A percentile compares a stretch with the other conserved stretches of the same genome.
These are phyloP conservation scores for Paraphoma sp. DNA, from an alignment of 2,329 filamentous ascomycete species.

Conservation along the genomic window DNA sequence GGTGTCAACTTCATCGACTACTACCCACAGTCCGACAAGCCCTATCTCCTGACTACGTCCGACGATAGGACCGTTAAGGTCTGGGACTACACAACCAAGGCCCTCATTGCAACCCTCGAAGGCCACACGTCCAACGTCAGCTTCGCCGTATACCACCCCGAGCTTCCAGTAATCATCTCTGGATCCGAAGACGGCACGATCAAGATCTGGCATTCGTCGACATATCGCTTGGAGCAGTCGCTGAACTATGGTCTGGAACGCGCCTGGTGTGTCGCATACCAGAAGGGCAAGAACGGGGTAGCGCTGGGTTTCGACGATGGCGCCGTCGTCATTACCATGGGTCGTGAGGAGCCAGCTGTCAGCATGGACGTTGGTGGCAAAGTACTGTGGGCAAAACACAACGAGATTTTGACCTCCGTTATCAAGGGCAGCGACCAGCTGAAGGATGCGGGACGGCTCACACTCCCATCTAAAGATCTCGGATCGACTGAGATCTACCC, in stretches of 20 bases:
- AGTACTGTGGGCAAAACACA: conserved; percentile 94
- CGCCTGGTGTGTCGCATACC: conserved; percentile 97
- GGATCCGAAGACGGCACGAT: conserved; percentile 97
- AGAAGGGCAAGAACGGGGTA: conserved; percentile 91
- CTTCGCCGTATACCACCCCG: conserved; percentile 96
- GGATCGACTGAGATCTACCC: conserved; percentile 97
- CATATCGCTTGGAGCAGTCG: conserved; percentile 93
- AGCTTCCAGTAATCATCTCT: conserved; percentile 95
- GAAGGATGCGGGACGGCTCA: conserved; percentile 89
- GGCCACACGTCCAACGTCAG: conserved; percentile 98
- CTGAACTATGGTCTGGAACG: conserved; percentile 94
- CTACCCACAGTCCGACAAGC: conserved; percentile 72
- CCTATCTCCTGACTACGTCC: conserved; percentile 92
- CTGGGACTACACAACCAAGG: conserved; percentile 99
- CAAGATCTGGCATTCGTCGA: conserved; percentile 98
- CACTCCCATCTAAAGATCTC: conserved; percentile 89
- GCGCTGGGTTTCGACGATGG: conserved; percentile 98
- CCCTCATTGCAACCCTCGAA: conserved; percentile 92
- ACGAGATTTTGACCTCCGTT: conserved; percentile 91
- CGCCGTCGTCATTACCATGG: conserved; percentile 96
- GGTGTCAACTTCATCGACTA: conserved; percentile 98
- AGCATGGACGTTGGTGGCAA: conserved; percentile 98
- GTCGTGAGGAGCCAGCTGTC: conserved; percentile 93
- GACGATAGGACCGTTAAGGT: conserved; percentile 97
- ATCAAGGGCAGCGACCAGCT: conserved; percentile 90